These are phyloP conservation scores for Penicillium pulvis DNA, from an alignment of 495 filamentous ascomycete species.

Conservation along the genomic window DNA sequence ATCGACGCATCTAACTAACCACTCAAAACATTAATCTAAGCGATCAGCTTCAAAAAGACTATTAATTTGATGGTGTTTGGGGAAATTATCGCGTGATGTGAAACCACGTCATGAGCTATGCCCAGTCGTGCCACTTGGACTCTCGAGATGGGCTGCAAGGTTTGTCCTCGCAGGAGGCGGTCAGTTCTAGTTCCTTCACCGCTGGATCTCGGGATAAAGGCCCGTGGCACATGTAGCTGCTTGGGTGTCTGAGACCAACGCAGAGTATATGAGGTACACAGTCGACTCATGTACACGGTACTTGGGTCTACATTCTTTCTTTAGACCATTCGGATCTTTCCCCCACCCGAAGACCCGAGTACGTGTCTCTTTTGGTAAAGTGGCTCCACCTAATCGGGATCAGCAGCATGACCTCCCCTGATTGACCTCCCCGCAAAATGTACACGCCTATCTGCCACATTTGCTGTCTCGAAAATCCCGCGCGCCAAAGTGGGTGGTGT, in stretches of 20 bases:
- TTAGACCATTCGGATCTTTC: not conserved
- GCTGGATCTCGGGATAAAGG: constrained; percentile 19
- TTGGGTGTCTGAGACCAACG: constrained; percentile 24
- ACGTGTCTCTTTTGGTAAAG: not conserved
- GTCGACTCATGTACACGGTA: not conserved
- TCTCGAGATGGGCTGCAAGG: constrained; percentile 30
- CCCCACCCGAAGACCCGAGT: not conserved
- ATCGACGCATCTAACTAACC: not conserved
- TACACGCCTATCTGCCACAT: constrained; percentile 5
- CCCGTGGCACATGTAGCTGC: constrained; percentile 16
- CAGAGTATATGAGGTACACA: constrained; percentile 1
- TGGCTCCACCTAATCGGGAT: constrained; percentile 7
- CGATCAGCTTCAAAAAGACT: not conserved
- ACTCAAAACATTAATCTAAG: not conserved
- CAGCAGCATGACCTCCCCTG: constrained; percentile 11
- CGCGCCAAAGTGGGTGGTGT: constrained; percentile 21
- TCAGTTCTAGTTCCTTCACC: constrained; percentile 32
- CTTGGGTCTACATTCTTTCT: not conserved
- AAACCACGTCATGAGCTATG: constrained; percentile 19
- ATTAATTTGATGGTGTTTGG: not conserved
- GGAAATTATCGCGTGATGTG: constrained; percentile 20
- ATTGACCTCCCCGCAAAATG: constrained; percentile 10
- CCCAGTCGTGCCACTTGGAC: constrained; percentile 15
- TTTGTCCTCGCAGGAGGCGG: constrained; percentile 38
- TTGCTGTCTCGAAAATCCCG: constrained; percentile 17